These are phyloP conservation scores for Rhynchospora tenuis DNA, from an alignment of 176 grass and related monocot genomes.

Conservation along the genomic window DNA sequence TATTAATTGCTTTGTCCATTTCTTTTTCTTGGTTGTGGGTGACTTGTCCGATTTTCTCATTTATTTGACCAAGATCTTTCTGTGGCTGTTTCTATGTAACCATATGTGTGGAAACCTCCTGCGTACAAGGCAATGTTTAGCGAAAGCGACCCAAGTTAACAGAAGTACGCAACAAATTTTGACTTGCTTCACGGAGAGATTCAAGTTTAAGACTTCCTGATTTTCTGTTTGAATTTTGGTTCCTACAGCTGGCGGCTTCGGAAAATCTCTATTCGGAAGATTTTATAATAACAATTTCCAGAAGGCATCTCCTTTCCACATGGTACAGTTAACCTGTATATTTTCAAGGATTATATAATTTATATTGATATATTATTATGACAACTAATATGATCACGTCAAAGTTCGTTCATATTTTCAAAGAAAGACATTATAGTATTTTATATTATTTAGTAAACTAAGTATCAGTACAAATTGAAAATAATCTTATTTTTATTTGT, in stretches of 20 bases:
- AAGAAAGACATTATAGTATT: no score
- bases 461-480: no score
- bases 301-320: not conserved
- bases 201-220: not conserved
- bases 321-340: no score
- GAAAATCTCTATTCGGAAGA: not conserved
- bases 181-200: not conserved
- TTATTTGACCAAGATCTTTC: not conserved
- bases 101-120: not conserved
- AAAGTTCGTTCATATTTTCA: no score
- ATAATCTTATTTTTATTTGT: no score
- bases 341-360: no score
- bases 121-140: not conserved
- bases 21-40: conserved; percentile 20
- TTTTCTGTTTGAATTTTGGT: conserved; percentile 2
- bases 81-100: not conserved
- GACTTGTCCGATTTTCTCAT: conserved; percentile 5
- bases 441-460: no score
- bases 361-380: no score
- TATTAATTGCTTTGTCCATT: not conserved
- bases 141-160: not conserved
- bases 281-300: not conserved
- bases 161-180: not conserved
- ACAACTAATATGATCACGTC: no score
- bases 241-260: not conserved